Percentiles rank a stretch among this genome's conserved stretches.
Evolutionary conservation across 2,329 filamentous ascomycete genomes (phyloP).

Genomic region (Sporothrix sp.): DNA sequence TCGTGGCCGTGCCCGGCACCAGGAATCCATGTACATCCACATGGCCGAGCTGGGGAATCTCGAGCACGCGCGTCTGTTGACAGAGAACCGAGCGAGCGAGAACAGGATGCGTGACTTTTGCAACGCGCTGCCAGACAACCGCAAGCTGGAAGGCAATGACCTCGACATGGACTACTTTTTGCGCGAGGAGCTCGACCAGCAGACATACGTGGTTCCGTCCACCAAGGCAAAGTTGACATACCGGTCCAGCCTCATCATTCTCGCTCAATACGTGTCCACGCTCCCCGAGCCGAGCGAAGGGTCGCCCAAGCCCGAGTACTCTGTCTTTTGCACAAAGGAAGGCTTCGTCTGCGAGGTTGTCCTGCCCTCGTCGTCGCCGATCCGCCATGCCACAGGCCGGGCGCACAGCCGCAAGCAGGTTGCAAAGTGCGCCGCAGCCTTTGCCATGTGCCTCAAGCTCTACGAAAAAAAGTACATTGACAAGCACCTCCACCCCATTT

Average conservation of each 20-base stretch:
- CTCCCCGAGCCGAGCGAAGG: slow-evolving; percentile 41
- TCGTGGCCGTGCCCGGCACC: slow-evolving; percentile 71
- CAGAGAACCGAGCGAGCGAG: slow-evolving; percentile 52
- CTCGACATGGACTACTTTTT: slow-evolving; percentile 47
- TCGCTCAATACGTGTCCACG: slow-evolving; percentile 64
- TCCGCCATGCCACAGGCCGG: slow-evolving; percentile 55
- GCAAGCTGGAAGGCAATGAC: slow-evolving; percentile 53
- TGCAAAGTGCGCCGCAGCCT: slow-evolving; percentile 84
- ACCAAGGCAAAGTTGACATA: slow-evolving; percentile 76
- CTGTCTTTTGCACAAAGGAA: slow-evolving; percentile 38
- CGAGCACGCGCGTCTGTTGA: slow-evolving; percentile 46
- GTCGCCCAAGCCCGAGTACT: slow-evolving; percentile 44
- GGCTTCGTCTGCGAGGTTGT: slow-evolving; percentile 69
- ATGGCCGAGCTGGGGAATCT: slow-evolving; percentile 68
- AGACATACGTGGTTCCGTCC: slow-evolving; percentile 48
- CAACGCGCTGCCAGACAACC: slow-evolving; percentile 60
- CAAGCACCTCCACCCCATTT: slow-evolving; percentile 62
- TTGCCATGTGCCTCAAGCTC: slow-evolving; percentile 66
- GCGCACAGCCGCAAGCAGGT: slow-evolving; percentile 59
- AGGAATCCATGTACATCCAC: slow-evolving; percentile 69
- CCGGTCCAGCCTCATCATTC: slow-evolving; percentile 58
- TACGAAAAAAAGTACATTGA: slow-evolving; percentile 59
- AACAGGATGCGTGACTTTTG: slow-evolving; percentile 66
- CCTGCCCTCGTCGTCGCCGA: slow-evolving; percentile 63
- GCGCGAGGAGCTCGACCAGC: slow-evolving; percentile 38